Conservation (phyloP, 169 alveolate genomes). For the Eimeria praecox region DNA sequence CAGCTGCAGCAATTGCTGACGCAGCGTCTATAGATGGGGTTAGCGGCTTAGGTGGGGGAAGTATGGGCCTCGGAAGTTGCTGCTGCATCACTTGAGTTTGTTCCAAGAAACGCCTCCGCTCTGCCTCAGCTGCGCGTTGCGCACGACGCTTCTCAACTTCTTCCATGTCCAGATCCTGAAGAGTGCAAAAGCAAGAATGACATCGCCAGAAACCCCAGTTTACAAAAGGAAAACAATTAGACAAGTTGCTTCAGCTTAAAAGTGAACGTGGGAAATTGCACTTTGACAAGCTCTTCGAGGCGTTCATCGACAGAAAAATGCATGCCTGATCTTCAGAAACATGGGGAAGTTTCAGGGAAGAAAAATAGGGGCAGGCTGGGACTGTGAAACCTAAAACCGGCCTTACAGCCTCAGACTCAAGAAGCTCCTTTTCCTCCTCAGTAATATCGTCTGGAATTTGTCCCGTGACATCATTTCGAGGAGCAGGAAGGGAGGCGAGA, state of each 20-base stretch:
- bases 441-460: slow-evolving; percentile 58
- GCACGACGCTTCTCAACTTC: slow-evolving; percentile 73
- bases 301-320: neutral
- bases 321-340: neutral
- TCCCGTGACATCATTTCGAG: slow-evolving; percentile 69
- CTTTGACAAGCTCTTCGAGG: neutral
- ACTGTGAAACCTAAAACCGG: neutral
- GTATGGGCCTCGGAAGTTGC: slow-evolving; percentile 72
- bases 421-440: slow-evolving; percentile 68
- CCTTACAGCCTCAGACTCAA: slow-evolving; percentile 67
- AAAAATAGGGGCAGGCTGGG: neutral
- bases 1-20: slow-evolving; percentile 61
- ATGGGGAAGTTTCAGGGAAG: neutral
- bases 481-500: slow-evolving; percentile 73
- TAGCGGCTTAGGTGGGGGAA: slow-evolving; percentile 50
- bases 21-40: slow-evolving; percentile 44
- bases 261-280: neutral
- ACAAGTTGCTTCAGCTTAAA: neutral
- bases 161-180: slow-evolving; percentile 74
- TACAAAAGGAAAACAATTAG: neutral
- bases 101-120: slow-evolving; percentile 53
- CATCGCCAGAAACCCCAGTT: neutral
- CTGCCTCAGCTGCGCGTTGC: slow-evolving; percentile 71
- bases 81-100: slow-evolving; percentile 73
- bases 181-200: neutral